phyloP scores from a whole-genome alignment of 176 grass and related monocot species.

The Canna indica region DNA sequence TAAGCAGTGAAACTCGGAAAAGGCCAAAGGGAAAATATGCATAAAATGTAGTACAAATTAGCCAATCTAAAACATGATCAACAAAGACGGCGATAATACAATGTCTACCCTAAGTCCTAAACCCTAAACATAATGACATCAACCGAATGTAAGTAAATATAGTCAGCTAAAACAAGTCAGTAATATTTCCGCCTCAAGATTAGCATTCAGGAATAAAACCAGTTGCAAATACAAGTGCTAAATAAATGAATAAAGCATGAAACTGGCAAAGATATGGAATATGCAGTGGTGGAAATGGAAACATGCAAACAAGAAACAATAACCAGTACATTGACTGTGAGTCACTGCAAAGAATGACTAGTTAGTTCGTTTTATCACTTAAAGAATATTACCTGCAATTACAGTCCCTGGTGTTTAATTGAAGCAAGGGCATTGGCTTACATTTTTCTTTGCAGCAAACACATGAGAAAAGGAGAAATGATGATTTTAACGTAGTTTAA shows the following conservation, averaged over 20 bases:
- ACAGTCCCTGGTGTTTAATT: neutral
- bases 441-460: neutral
- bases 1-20: too few relatives aligned
- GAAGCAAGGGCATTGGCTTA: neutral
- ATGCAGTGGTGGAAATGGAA: neutral
- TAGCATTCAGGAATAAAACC: too few relatives aligned
- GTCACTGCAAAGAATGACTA: neutral
- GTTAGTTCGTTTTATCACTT: neutral
- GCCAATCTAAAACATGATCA: too few relatives aligned
- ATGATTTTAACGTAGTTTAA: neutral
- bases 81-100: too few relatives aligned
- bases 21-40: too few relatives aligned
- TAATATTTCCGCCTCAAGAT: too few relatives aligned
- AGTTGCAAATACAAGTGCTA: neutral
- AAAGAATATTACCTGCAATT: neutral
- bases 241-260: neutral
- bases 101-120: too few relatives aligned
- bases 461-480: neutral
- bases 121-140: too few relatives aligned
- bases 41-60: too few relatives aligned
- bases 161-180: too few relatives aligned
- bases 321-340: neutral
- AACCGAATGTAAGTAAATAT: too few relatives aligned
- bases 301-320: neutral
- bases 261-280: neutral